phyloP scores from a whole-genome alignment of 176 grass and related monocot species.

The Triticum timopheevii region DNA sequence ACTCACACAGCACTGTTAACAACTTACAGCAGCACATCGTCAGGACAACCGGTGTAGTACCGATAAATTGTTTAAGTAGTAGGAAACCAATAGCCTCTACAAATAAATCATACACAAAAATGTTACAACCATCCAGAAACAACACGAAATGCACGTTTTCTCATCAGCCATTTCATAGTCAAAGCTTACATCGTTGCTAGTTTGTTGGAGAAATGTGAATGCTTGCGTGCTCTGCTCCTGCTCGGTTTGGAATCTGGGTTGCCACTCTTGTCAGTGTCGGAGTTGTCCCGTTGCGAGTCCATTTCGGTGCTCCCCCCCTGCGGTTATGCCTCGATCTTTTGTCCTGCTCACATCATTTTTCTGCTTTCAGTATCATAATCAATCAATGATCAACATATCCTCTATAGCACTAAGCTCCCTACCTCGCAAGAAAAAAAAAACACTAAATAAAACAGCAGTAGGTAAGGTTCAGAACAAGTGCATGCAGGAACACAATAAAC shows the following conservation, averaged over 20 bases:
- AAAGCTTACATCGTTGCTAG: conserved; percentile 29
- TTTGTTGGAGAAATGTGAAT: conserved; percentile 21
- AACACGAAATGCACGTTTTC: background rate
- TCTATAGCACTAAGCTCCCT: too few species aligned
- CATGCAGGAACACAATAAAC: too few species aligned
- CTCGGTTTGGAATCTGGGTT: conserved; percentile 66
- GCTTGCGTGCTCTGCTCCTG: conserved; percentile 35
- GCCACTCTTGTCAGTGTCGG: conserved; percentile 79
- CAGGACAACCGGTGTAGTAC: conserved; percentile 24
- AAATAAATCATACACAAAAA: conserved; percentile 49
- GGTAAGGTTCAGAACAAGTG: too few species aligned
- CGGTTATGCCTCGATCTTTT: conserved; percentile 53
- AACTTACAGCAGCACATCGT: conserved; percentile 45
- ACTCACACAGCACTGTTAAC: conserved; percentile 51
- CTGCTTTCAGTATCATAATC: background rate
- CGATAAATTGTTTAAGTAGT: conserved; percentile 24
- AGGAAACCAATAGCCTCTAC: conserved; percentile 47
- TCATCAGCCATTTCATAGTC: conserved; percentile 18
- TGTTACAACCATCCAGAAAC: conserved; percentile 23
- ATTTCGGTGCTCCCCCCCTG: conserved; percentile 53
- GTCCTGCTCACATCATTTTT: conserved; percentile 45
- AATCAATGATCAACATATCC: background rate
- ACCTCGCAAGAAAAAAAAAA: too few species aligned
- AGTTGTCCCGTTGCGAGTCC: conserved; percentile 73
- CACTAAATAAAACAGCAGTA: too few species aligned